Percentiles rank a stretch among this genome's conserved stretches.
phyloP scores from a whole-genome alignment of 1,284 basidiomycete genomes.

The Trametes pubescens region DNA sequence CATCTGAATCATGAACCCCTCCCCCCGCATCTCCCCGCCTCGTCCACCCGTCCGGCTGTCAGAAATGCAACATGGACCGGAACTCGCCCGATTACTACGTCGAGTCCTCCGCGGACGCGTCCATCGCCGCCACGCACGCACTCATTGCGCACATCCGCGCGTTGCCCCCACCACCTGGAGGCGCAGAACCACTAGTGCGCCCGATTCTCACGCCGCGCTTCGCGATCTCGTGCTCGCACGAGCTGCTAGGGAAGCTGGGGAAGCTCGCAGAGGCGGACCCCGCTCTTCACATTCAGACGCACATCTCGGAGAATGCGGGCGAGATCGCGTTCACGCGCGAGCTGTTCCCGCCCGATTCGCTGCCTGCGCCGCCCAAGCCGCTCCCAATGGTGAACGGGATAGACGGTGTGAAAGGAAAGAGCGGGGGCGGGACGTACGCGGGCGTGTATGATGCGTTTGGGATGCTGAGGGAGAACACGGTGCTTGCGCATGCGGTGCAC shows the following conservation, averaged over 20 bases:
- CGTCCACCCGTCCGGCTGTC: constrained; percentile 23
- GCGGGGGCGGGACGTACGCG: constrained; percentile 64
- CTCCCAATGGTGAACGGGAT: constrained; percentile 5
- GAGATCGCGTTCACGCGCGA: constrained; percentile 77
- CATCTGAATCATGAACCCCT: not conserved
- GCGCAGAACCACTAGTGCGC: constrained; percentile 67
- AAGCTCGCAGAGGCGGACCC: constrained; percentile 62
- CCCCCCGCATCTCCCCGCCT: too few relatives aligned
- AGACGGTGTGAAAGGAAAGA: constrained; percentile 47
- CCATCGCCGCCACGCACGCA: constrained; percentile 67
- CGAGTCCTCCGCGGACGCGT: constrained; percentile 67
- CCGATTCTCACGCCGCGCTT: constrained; percentile 96
- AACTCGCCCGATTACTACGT: constrained; percentile 77
- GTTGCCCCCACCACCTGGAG: constrained; percentile 47
- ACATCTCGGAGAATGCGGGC: constrained; percentile 86
- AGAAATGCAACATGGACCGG: constrained; percentile 97
- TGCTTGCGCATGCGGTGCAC: constrained; percentile 92
- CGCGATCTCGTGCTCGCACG: constrained; percentile 88
- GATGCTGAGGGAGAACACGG: constrained; percentile 81
- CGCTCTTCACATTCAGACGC: constrained; percentile 87
- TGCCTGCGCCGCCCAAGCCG: constrained; percentile 29
- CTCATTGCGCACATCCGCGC: constrained; percentile 76
- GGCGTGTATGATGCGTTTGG: constrained; percentile 85
- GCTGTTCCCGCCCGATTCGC: constrained; percentile 61
- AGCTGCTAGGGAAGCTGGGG: constrained; percentile 76